A percentile compares a stretch with the other conserved stretches of the same genome.
These are phyloP conservation scores for Desmodesmus armatus DNA, from an alignment of 139 green algal genomes.

Conservation along the genomic window DNA sequence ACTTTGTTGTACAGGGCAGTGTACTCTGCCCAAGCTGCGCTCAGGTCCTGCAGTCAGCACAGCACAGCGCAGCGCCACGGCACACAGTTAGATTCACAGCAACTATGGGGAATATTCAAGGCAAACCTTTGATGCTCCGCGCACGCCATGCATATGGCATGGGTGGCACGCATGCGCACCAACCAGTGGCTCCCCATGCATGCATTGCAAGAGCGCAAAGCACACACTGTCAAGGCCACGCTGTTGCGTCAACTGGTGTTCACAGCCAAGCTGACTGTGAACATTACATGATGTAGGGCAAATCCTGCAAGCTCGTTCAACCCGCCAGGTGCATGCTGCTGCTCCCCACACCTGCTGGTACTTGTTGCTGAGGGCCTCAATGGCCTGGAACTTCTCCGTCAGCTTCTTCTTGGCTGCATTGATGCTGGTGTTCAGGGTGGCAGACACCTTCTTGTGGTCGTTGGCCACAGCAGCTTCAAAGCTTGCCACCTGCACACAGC, in stretches of 20 bases:
- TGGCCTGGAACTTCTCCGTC: slow-evolving; percentile 32
- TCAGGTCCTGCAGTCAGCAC: slow-evolving; percentile 34
- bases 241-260: not conserved
- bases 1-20: slow-evolving; percentile 43
- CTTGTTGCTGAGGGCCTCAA: slow-evolving; percentile 52
- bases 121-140: not conserved
- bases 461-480: slow-evolving; percentile 40
- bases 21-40: slow-evolving; percentile 50
- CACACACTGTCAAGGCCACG: not conserved
- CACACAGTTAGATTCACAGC: not conserved
- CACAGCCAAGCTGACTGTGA: not conserved
- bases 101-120: not conserved
- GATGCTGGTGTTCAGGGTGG: not conserved
- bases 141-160: not conserved
- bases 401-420: slow-evolving; percentile 34
- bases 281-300: not conserved
- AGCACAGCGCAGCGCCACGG: not conserved
- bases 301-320: not conserved
- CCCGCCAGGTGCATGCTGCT: not conserved
- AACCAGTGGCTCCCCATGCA: no score
- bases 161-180: no score
- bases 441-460: slow-evolving; percentile 41
- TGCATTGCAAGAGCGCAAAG: not conserved
- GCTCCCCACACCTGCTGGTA: slow-evolving; percentile 51
- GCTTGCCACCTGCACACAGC: not conserved